Base-by-base conservation (phyloP, 176 grass and related monocot species). In the Thinopyrum elongatum region DNA sequence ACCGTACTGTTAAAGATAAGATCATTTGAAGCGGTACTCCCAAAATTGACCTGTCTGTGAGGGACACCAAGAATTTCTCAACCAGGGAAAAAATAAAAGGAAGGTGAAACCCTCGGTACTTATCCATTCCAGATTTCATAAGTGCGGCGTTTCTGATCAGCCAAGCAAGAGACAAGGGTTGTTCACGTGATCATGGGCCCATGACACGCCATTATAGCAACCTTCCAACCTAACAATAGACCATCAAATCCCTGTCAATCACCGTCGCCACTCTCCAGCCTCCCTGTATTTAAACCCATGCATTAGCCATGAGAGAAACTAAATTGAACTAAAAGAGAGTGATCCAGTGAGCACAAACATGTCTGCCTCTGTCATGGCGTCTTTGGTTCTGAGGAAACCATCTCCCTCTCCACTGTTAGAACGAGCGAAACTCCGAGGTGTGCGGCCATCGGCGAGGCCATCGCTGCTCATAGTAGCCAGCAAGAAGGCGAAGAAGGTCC, bases 401-500 rank as follows among this genome's bases (percentile, higher is more conserved):
- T 83, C 51, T 73, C 79, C 79, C 46, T 81, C 23, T 66, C 66
- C 68, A 61, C 71, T 9, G 53, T 76, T 62, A 17, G 47, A 21
- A 65, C 12, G 61, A 11, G 23, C 61, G 23, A 64, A 77, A n/a
- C 46, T 67, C 3, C 27, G 30, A 78, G 73, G 73, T 13, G 0
- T 4, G 41, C 22, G 30, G 15, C 15, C 61, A 27, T 27, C 62
- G 3, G 39, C 61, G 49, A 78, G 83, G 12, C 61, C 83, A 36
- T 85, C 73, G 0, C 66, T 85, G 39, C 63, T 27, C 72, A 2
- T 51, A 51, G 47, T 51, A 17, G 47, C 47, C 88, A 59, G 46
- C 9, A 91, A 90, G 36, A 83, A 85, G 60, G 77, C 29, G 63
- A 95, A 93, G 84, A 91, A 93, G 78, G 89, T 95, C 51, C 71